A percentile compares a stretch with the other conserved stretches of the same genome.
phyloP scores from a whole-genome alignment of 768 basidiomycete genomes.

The Tephrocybe rancida region DNA sequence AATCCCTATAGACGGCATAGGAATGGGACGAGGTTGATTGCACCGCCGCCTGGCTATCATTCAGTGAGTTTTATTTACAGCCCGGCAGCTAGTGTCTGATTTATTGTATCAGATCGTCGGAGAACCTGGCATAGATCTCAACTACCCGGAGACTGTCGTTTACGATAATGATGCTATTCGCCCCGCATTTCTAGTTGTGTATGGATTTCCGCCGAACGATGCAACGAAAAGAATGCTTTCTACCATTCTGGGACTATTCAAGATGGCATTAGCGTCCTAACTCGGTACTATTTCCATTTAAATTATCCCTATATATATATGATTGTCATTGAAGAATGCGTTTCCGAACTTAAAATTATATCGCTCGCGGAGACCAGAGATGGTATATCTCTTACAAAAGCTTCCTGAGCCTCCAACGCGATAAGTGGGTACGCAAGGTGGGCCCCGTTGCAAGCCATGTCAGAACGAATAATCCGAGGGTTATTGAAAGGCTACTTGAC shows the following conservation, averaged over 20 bases:
- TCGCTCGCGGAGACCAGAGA: no score
- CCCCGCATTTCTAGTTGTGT: slow-evolving; percentile 68
- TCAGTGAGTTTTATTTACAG: slow-evolving; percentile 41
- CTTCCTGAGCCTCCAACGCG: not conserved
- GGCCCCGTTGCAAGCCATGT: slow-evolving; percentile 58
- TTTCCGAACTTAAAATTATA: no score
- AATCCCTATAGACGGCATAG: slow-evolving; percentile 50
- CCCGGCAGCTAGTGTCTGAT: not conserved
- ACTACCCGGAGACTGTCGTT: slow-evolving; percentile 72
- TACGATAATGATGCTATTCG: slow-evolving; percentile 69
- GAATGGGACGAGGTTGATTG: slow-evolving; percentile 49
- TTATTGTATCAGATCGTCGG: slow-evolving; percentile 49
- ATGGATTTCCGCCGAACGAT: slow-evolving; percentile 39
- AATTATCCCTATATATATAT: slow-evolving; percentile 3
- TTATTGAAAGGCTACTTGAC: slow-evolving; percentile 41
- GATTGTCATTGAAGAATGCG: no score
- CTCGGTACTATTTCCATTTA: slow-evolving; percentile 2
- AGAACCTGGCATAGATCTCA: slow-evolving; percentile 63
- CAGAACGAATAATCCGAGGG: slow-evolving; percentile 47
- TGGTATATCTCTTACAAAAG: no score
- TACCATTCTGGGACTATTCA: slow-evolving; percentile 44
- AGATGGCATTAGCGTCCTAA: slow-evolving; percentile 48
- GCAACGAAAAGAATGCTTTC: slow-evolving; percentile 31
- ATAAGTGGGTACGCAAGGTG: slow-evolving; percentile 15
- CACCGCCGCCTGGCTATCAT: slow-evolving; percentile 60